These are phyloP conservation scores for Aureobasidium sp. DNA, from an alignment of 2,329 filamentous ascomycete species.

Conservation along the genomic window DNA sequence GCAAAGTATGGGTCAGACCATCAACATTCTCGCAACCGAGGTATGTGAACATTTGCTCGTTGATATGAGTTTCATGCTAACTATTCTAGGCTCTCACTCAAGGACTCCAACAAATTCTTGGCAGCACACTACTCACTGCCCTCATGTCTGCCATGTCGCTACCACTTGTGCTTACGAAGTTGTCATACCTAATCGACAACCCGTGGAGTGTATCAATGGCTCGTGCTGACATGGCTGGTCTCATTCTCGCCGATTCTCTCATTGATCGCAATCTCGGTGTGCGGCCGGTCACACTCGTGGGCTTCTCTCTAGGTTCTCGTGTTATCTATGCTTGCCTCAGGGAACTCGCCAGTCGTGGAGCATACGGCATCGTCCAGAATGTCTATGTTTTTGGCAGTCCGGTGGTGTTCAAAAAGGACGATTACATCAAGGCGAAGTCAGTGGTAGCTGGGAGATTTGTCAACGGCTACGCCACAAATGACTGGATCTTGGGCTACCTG, in stretches of 20 bases:
- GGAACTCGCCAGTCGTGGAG: constrained; percentile 76
- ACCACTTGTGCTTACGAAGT: constrained; percentile 86
- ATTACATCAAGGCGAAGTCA: constrained; percentile 71
- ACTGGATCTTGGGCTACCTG: constrained; percentile 92
- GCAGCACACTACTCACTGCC: constrained; percentile 75
- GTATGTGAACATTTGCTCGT: constrained; percentile 38
- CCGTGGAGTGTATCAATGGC: constrained; percentile 96
- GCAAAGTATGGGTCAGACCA: constrained; percentile 93
- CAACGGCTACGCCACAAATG: constrained; percentile 87
- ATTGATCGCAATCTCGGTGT: constrained; percentile 87
- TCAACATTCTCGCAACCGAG: constrained; percentile 96
- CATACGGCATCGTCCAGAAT: constrained; percentile 82
- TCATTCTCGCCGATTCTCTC: constrained; percentile 89
- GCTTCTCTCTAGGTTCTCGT: constrained; percentile 84
- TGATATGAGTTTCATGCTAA: constrained; percentile 17
- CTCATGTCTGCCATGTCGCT: constrained; percentile 89
- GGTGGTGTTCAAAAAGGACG: constrained; percentile 82
- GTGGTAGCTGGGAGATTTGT: constrained; percentile 88
- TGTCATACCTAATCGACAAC: constrained; percentile 95
- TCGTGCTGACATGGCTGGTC: constrained; percentile 75
- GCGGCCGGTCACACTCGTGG: constrained; percentile 83
- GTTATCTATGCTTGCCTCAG: constrained; percentile 88
- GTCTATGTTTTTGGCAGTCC: constrained; percentile 92
- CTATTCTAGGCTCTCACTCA: constrained; percentile 73
- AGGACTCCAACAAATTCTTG: constrained; percentile 89